phyloP scores from a whole-genome alignment of 768 basidiomycete genomes.

The Podaxis pistillaris region DNA sequence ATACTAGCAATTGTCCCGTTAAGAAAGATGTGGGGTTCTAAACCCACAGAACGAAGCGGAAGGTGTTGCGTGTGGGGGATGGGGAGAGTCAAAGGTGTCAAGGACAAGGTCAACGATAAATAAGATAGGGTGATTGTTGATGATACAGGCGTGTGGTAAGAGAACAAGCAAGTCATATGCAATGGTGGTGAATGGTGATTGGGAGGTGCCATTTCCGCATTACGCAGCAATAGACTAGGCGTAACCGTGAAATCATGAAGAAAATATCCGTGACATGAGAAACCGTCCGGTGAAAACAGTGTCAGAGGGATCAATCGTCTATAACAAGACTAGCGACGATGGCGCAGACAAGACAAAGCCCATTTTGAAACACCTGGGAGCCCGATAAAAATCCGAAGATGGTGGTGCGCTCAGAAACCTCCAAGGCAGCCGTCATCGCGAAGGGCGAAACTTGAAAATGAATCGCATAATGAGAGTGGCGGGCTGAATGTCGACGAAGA shows the following conservation, averaged over 20 bases:
- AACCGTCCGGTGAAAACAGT: slow-evolving; percentile 3
- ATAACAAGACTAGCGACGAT: neutral
- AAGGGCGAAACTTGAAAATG: slow-evolving; percentile 24
- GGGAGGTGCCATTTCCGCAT: slow-evolving; percentile 1
- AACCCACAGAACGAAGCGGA: neutral
- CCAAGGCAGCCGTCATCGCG: slow-evolving; percentile 42
- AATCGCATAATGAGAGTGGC: slow-evolving; percentile 8
- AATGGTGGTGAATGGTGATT: slow-evolving; percentile 5
- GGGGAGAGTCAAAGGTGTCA: neutral
- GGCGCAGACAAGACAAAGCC: neutral
- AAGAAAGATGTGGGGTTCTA: neutral
- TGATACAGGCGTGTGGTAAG: slow-evolving; percentile 1
- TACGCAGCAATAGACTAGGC: slow-evolving; percentile 12
- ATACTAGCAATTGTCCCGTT: neutral
- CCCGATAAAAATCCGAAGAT: neutral
- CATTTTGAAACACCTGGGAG: neutral
- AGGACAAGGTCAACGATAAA: neutral
- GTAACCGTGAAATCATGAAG: neutral
- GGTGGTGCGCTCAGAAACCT: slow-evolving; percentile 32
- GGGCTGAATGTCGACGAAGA: neutral
- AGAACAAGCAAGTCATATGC: slow-evolving; percentile 5
- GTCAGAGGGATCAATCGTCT: neutral
- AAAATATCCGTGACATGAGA: slow-evolving; percentile 3
- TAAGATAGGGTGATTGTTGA: slow-evolving; percentile 1
- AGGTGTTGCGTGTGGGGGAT: neutral